These are phyloP conservation scores for Stagonosporopsis vannaccii DNA, from an alignment of 2,329 filamentous ascomycete species.

Conservation along the genomic window DNA sequence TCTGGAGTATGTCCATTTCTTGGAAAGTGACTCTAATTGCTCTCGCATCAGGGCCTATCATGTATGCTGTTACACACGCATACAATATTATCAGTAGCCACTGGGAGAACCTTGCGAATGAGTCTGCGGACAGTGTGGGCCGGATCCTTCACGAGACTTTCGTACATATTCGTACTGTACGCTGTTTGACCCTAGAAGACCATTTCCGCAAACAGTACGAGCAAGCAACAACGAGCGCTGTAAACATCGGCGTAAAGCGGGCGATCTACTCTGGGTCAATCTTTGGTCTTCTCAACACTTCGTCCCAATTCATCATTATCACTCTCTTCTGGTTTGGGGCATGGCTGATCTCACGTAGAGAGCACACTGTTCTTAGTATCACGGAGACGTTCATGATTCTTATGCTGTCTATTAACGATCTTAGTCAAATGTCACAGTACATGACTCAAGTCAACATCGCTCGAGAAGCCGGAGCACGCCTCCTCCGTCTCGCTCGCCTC, in stretches of 20 bases:
- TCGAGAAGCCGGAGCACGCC: slow-evolving; percentile 72
- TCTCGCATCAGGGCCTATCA: slow-evolving; percentile 70
- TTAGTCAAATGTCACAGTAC: slow-evolving; percentile 72
- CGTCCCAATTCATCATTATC: slow-evolving; percentile 75
- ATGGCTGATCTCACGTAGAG: slow-evolving; percentile 62
- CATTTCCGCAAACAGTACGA: slow-evolving; percentile 73
- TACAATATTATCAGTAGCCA: slow-evolving; percentile 71
- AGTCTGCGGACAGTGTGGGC: slow-evolving; percentile 66
- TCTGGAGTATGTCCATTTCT: slow-evolving; percentile 76
- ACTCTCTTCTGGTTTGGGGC: slow-evolving; percentile 86
- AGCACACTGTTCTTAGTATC: slow-evolving; percentile 64
- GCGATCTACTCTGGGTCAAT: slow-evolving; percentile 73
- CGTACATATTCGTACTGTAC: slow-evolving; percentile 78
- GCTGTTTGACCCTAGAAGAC: slow-evolving; percentile 74
- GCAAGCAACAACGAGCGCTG: slow-evolving; percentile 59
- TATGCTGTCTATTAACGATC: slow-evolving; percentile 80
- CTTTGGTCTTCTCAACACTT: slow-evolving; percentile 79
- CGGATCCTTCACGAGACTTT: slow-evolving; percentile 77
- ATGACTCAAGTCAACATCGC: slow-evolving; percentile 83
- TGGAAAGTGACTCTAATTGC: slow-evolving; percentile 85
- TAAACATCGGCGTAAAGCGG: slow-evolving; percentile 69
- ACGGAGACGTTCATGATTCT: slow-evolving; percentile 82
- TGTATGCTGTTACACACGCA: slow-evolving; percentile 69
- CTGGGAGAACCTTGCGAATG: slow-evolving; percentile 76
- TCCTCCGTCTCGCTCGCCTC: slow-evolving; percentile 74